These are phyloP conservation scores for Penicillium thymicola DNA, from an alignment of 2,329 filamentous ascomycete genomes.

Conservation along the genomic window DNA sequence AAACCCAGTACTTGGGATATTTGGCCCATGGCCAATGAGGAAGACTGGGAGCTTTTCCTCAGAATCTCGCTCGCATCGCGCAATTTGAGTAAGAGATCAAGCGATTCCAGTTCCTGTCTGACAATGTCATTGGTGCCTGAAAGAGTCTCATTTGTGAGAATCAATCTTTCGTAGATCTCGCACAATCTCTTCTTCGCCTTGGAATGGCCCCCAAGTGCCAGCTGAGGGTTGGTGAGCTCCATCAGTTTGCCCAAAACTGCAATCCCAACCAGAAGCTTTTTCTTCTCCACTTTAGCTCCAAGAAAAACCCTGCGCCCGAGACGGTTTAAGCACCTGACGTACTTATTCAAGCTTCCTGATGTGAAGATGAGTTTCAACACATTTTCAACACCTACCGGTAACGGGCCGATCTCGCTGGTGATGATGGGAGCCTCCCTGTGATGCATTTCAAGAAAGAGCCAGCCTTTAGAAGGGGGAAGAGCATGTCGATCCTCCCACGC, in stretches of 20 bases:
- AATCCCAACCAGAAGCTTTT: neutral
- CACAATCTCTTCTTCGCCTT: neutral
- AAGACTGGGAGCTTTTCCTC: neutral
- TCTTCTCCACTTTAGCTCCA: neutral
- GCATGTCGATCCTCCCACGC: conserved; percentile 3
- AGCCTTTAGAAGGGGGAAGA: neutral
- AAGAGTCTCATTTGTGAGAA: neutral
- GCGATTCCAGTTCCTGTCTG: neutral
- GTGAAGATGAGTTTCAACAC: conserved; percentile 1
- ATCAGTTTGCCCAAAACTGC: neutral
- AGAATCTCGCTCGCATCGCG: neutral
- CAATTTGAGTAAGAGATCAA: neutral
- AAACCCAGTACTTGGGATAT: neutral
- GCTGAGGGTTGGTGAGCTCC: neutral
- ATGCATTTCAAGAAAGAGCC: neutral
- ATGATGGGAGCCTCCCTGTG: neutral
- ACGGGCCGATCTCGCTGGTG: neutral
- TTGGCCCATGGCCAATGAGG: conserved; percentile 1
- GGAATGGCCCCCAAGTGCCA: neutral
- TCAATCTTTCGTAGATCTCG: neutral
- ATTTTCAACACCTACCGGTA: neutral
- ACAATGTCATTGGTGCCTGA: neutral
- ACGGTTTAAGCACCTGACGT: neutral
- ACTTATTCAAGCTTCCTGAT: neutral
- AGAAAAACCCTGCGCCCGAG: neutral